Conservation (phyloP, 2,329 filamentous ascomycete species). For the Monilinia laxa region DNA sequence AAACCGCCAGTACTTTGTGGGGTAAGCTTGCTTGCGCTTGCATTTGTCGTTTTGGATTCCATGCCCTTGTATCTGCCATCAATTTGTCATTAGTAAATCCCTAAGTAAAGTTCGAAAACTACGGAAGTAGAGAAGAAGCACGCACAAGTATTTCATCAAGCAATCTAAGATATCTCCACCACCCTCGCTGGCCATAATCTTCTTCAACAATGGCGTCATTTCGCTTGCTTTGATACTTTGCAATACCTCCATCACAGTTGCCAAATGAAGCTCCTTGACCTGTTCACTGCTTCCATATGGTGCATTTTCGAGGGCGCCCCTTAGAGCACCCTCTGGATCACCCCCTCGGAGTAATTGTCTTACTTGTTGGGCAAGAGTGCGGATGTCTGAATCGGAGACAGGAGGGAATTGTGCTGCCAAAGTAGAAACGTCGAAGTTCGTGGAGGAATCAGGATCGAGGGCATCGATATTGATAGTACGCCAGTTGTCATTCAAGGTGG, state of each 20-base stretch:
- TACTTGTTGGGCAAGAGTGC: conserved; percentile 75
- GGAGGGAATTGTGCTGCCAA: conserved; percentile 73
- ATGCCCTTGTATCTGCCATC: conserved; percentile 81
- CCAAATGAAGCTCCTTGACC: conserved; percentile 77
- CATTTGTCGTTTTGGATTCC: conserved; percentile 47
- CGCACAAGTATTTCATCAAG: conserved; percentile 96
- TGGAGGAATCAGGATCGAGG: conserved; percentile 82
- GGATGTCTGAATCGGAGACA: conserved; percentile 73
- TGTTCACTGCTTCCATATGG: conserved; percentile 65
- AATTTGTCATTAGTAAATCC: conserved; percentile 7
- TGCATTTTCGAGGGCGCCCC: conserved; percentile 79
- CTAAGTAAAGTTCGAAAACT: neutral
- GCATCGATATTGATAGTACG: conserved; percentile 94
- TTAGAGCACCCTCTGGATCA: conserved; percentile 82
- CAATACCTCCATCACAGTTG: conserved; percentile 87
- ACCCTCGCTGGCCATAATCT: conserved; percentile 74
- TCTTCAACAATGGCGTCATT: conserved; percentile 84
- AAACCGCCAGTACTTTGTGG: conserved; percentile 80
- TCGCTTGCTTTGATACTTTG: conserved; percentile 96
- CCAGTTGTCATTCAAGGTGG: conserved; percentile 63
- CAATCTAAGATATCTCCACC: conserved; percentile 86
- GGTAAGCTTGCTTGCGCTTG: conserved; percentile 48
- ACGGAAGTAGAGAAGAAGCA: conserved; percentile 30
- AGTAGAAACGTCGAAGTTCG: conserved; percentile 87
- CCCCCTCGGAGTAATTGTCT: conserved; percentile 84